phyloP scores from a whole-genome alignment of 495 filamentous ascomycete species.

The Trichoderma parareesei region DNA sequence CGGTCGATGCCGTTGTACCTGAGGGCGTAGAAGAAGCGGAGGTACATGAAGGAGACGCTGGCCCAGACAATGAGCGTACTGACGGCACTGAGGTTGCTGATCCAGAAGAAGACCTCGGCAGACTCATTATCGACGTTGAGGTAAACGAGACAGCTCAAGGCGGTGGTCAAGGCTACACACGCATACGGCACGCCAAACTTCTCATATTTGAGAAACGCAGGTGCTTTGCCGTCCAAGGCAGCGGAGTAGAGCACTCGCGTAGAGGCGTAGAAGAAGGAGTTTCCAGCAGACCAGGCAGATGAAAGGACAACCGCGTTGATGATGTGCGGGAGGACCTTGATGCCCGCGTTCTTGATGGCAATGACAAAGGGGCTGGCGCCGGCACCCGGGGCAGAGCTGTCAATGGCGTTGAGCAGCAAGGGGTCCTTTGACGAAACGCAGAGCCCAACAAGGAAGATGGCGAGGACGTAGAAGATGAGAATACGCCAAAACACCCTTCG shows the following conservation, averaged over 20 bases:
- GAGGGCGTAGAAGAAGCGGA: conserved; percentile 53
- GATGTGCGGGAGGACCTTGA: conserved; percentile 33
- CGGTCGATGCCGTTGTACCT: conserved; percentile 49
- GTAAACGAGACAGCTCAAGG: conserved; percentile 48
- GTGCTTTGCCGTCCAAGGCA: conserved; percentile 55
- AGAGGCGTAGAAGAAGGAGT: conserved; percentile 73
- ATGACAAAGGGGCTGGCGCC: conserved; percentile 54
- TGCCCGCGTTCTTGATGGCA: conserved; percentile 36
- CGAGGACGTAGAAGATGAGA: conserved; percentile 63
- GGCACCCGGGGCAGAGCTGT: conserved; percentile 31
- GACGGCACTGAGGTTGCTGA: conserved; percentile 53
- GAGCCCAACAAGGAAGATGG: conserved; percentile 61
- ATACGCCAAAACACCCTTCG: conserved; percentile 63
- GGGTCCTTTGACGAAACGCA: conserved; percentile 50
- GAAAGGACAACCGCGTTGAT: conserved; percentile 43
- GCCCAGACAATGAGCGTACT: conserved; percentile 63
- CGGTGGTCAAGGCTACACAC: conserved; percentile 43
- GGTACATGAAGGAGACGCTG: conserved; percentile 49
- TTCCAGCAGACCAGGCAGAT: conserved; percentile 49
- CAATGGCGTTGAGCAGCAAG: conserved; percentile 42
- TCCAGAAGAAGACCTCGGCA: conserved; percentile 47
- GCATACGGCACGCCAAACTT: conserved; percentile 55
- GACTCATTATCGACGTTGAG: conserved; percentile 41
- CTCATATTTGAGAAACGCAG: conserved; percentile 42
- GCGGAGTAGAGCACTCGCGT: conserved; percentile 65